Base-by-base conservation (phyloP, 2,329 filamentous ascomycete species). In the Epichloe festucae region DNA sequence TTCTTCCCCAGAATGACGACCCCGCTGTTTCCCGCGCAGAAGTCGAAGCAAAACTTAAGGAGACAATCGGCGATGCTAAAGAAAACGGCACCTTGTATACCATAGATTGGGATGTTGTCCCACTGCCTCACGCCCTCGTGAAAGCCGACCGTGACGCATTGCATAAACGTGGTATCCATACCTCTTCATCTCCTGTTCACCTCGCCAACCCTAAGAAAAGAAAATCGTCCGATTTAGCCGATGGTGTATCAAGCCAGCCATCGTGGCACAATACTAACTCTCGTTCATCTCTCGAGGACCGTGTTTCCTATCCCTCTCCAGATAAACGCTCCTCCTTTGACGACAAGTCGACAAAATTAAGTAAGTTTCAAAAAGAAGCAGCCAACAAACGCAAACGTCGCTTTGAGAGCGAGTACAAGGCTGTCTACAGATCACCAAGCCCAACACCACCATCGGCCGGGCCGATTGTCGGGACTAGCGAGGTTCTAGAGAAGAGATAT, bases 401-500 rank as follows among this genome's bases (percentile, higher is more conserved):
- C 60, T 95, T 95, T 70, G 84, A 91, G 59, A 78, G 72, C 56
- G 78, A 78, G 55, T 83, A 81, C 63, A 78, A 77, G 60, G 73
- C 75, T 11, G 67, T 73, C 14, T 74, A 77, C 57, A 70, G 73
- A 55, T 78, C 78, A 34, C 76, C 78, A 12, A 79, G 75, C 48
- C 79, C 80, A 21, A 73, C 75, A 59, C 73, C 74, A 60, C 72
- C 80, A 58, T 67, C 74, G 51, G 70, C 76, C 51, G 82, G 81
- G 38, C 93, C 93, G 10, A 84, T 97, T 36, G 79, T 96, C 54
- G 93, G 93, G 58, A 88, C 86, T 45, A 91, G 85, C 66, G 79
- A 89, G 67, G 77, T 75, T 23, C 74, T 97, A 59, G 91, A 97
- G 70, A 98, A 98, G 76, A 84, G 81, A 64, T 98, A 96, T 65